Evolutionary conservation across 805 yeast species (phyloP).

Genomic region (Clavispora fructus): DNA sequence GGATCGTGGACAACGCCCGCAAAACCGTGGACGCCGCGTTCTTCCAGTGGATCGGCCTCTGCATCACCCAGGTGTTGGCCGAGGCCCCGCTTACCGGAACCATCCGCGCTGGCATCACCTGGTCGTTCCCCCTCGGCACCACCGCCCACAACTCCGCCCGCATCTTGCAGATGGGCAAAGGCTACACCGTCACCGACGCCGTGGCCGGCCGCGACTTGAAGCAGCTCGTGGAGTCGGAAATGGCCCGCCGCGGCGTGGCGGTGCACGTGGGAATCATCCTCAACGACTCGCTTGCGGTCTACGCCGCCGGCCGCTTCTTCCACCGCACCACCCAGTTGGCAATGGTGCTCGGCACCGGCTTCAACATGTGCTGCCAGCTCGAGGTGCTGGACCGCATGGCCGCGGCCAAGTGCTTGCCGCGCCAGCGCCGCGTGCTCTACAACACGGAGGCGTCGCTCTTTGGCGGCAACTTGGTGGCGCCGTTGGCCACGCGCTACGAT

Average conservation of each 20-base stretch:
- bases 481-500: slow-evolving; percentile 36
- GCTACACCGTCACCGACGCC: slow-evolving; percentile 44
- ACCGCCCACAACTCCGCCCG: slow-evolving; percentile 38
- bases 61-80: slow-evolving; percentile 26
- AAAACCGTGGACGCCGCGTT: slow-evolving; percentile 39
- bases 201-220: slow-evolving; percentile 38
- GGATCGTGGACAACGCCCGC: slow-evolving; percentile 33
- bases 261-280: slow-evolving; percentile 43
- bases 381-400: slow-evolving; percentile 14
- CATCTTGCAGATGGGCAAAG: slow-evolving; percentile 56
- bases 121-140: slow-evolving; percentile 53
- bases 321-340: slow-evolving; percentile 36
- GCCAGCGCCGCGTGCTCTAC: slow-evolving; percentile 20
- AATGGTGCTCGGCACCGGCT: slow-evolving; percentile 65
- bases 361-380: slow-evolving; percentile 47
- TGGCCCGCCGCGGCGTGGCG: slow-evolving; percentile 19
- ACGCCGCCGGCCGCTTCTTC: slow-evolving; percentile 44
- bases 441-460: slow-evolving; percentile 56
- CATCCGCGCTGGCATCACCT: slow-evolving; percentile 44
- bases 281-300: slow-evolving; percentile 66
- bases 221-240: slow-evolving; percentile 32
- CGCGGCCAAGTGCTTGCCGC: slow-evolving; percentile 6
- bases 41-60: slow-evolving; percentile 37
- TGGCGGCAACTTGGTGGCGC: slow-evolving; percentile 34
- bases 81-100: slow-evolving; percentile 14